phyloP scores from a whole-genome alignment of 179 eudicot species.

The Monotropa hypopitys region DNA sequence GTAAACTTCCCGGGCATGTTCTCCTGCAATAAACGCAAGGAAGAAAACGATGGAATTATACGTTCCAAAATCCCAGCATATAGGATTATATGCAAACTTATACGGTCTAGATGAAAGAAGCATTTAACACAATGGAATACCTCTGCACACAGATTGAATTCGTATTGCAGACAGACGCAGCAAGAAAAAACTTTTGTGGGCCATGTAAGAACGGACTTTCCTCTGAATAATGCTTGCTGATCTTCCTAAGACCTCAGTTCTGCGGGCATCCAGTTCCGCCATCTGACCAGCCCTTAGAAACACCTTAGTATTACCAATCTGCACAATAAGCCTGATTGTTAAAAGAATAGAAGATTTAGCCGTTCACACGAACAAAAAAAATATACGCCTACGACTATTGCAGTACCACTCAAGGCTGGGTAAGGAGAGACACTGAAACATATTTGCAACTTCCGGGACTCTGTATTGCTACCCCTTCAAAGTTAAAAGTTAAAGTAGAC shows the following conservation, averaged over 20 bases:
- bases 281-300: constrained; percentile 98
- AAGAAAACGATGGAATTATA: neutral
- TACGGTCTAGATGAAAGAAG: neutral
- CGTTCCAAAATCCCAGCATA: neutral
- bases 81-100: neutral
- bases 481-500: neutral
- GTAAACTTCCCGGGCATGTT: neutral
- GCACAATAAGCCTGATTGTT: neutral
- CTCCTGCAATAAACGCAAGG: neutral
- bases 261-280: constrained; percentile 95
- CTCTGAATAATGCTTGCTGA: constrained; percentile 91
- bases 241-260: constrained; percentile 85
- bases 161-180: constrained; percentile 63
- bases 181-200: constrained; percentile 65
- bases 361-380: neutral
- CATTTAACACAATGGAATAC: neutral
- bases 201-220: constrained; percentile 72
- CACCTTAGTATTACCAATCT: constrained; percentile 95
- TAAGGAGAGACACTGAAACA: neutral
- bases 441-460: neutral
- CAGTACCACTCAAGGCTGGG: neutral
- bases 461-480: neutral
- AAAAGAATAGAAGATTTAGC: neutral
- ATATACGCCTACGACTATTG: neutral
- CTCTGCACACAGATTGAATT: constrained; percentile 51